Evolutionary conservation across 352 stramenopile genomes (phyloP).

Genomic region (Globisporangium sylvaticum): DNA sequence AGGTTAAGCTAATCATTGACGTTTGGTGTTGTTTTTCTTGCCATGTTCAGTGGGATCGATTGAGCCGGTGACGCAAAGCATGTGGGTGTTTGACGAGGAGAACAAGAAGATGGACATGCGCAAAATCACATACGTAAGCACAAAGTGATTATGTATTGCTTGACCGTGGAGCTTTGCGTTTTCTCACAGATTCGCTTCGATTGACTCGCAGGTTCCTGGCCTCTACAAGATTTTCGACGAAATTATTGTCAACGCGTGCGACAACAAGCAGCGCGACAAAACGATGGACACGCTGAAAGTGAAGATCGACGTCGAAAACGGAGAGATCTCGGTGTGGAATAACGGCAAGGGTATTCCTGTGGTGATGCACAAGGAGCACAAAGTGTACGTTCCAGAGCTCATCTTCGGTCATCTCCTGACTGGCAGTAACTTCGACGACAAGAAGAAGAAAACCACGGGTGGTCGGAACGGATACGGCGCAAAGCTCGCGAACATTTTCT

Average conservation of each 20-base stretch:
- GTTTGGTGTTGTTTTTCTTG: not conserved
- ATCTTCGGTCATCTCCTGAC: constrained; percentile 98
- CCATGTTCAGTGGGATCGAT: constrained; percentile 88
- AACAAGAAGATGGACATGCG: constrained; percentile 90
- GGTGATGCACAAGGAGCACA: constrained; percentile 95
- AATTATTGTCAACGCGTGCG: constrained; percentile 99
- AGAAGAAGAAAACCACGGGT: constrained; percentile 93
- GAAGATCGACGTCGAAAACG: constrained; percentile 89
- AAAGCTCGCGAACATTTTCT: constrained; percentile 99
- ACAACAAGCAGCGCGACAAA: constrained; percentile 99
- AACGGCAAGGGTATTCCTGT: constrained; percentile 98
- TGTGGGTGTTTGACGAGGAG: constrained; percentile 91
- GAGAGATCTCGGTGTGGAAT: constrained; percentile 96
- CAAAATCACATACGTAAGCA: constrained; percentile 91
- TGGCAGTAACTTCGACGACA: constrained; percentile 98
- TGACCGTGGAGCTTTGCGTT: not conserved
- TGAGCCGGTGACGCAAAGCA: constrained; percentile 88
- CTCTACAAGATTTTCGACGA: constrained; percentile 99
- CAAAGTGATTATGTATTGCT: too few relatives aligned
- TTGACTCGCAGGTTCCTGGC: constrained; percentile 75
- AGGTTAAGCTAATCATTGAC: not conserved
- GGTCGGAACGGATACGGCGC: constrained; percentile 97
- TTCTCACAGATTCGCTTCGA: not conserved
- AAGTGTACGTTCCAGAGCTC: constrained; percentile 97
- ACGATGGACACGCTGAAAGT: constrained; percentile 94